Percentiles rank a stretch among this genome's conserved stretches.
Conservation (phyloP, 2,329 filamentous ascomycete species). For the Sarocladiaceae sp. region DNA sequence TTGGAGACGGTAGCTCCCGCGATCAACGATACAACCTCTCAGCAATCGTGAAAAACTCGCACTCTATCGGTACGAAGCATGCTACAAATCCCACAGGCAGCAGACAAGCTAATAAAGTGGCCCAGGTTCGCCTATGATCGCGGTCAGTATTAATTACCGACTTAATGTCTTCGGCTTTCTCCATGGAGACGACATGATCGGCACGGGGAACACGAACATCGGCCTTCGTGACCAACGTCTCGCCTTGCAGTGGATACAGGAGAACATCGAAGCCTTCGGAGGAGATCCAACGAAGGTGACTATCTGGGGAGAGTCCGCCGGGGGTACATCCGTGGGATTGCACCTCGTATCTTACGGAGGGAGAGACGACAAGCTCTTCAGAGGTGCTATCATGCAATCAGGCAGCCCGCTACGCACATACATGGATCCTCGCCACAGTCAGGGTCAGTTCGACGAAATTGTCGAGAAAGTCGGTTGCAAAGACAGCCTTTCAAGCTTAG, state of each 20-base stretch:
- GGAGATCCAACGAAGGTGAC: conserved; percentile 40
- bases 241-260: conserved; percentile 44
- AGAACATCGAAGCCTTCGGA: conserved; percentile 46
- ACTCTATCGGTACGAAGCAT: no score
- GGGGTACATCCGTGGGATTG: conserved; percentile 16
- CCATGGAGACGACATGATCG: conserved; percentile 28
- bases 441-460: no score
- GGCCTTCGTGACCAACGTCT: conserved; percentile 47
- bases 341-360: conserved; percentile 12
- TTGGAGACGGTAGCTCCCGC: conserved; percentile 29
- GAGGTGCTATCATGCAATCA: conserved; percentile 9
- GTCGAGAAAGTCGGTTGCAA: not conserved
- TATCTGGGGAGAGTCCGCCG: conserved; percentile 27
- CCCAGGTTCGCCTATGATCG: no score
- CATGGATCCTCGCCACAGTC: no score
- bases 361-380: conserved; percentile 8
- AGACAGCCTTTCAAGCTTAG: not conserved
- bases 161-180: conserved; percentile 45
- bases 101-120: no score
- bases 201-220: conserved; percentile 46
- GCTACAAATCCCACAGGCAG: no score
- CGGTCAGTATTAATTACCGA: not conserved
- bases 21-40: no score
- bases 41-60: no score
- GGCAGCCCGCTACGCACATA: not conserved